These are phyloP conservation scores for Orobanche coerulescens DNA, from an alignment of 257 asterid species.

Conservation along the genomic window DNA sequence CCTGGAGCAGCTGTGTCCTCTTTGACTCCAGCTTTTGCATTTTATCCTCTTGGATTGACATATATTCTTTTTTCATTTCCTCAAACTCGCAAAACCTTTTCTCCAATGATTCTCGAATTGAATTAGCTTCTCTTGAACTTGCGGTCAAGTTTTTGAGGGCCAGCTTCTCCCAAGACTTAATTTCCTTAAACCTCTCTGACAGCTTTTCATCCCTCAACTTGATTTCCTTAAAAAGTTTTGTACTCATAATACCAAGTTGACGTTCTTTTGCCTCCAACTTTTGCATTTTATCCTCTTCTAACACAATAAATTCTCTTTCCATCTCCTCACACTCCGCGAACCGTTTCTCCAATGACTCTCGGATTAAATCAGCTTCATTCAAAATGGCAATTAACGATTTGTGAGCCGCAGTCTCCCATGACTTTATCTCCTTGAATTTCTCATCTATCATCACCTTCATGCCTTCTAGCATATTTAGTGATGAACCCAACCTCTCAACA, in stretches of 20 bases:
- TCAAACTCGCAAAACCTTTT: constrained; percentile 26
- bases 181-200: constrained; percentile 17
- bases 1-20: constrained; percentile 9
- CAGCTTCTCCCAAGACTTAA: constrained; percentile 15
- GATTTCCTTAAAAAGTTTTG: neutral
- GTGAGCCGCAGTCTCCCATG: constrained; percentile 13
- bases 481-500: constrained; percentile 16
- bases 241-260: constrained; percentile 3
- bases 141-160: constrained; percentile 13
- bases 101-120: constrained; percentile 21
- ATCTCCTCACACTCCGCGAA: constrained; percentile 25
- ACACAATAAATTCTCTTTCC: constrained; percentile 11
- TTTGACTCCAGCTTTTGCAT: constrained; percentile 3
- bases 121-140: constrained; percentile 19
- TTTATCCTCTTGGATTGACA: constrained; percentile 16
- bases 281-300: constrained; percentile 12
- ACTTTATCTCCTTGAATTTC: constrained; percentile 23
- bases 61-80: constrained; percentile 17
- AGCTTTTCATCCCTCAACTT: constrained; percentile 7
- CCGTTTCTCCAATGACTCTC: constrained; percentile 21
- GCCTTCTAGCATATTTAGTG: neutral
- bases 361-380: constrained; percentile 23
- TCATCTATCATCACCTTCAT: constrained; percentile 18
- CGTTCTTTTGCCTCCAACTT: constrained; percentile 13
- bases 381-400: constrained; percentile 11